Evolutionary conservation across 768 basidiomycete genomes (phyloP), one percentile per base, ranked within the genome.

Genomic region (Psilocybe azurescens): DNA sequence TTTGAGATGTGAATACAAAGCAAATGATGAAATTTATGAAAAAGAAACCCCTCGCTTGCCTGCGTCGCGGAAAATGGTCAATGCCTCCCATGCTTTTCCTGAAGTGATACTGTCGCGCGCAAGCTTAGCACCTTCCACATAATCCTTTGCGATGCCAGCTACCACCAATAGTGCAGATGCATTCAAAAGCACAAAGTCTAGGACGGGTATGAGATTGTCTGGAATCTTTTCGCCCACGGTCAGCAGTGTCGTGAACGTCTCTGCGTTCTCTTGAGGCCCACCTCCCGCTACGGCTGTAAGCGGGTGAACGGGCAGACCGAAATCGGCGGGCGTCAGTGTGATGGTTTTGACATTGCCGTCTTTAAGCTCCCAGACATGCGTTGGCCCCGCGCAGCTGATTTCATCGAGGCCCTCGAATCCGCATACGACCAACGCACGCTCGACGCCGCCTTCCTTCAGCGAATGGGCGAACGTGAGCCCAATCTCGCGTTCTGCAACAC

Each of bases 361-460:
- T 47, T 81, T 81, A 64, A 97, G 85, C 60, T 91, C 88, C 96
- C 95, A 92, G 38, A 85, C 90, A 76, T 84, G 84, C 8, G 95
- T 96, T 13, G 90, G 87, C 1, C 97, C 97, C 0, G 94, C 95
- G 67, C 94, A 95, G 73, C 91, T 94, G 72, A 99, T 94, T 80
- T 99, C 97, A 75, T 99, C 97, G 46, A 99, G 80, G 1, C 86
- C 86, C 72, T 99, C 97, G 39, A 84, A 86, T 1, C 97, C 97
- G 68, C 95, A 98, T 0, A 99, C 97, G 20, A 99, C 95, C 59
- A 96, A 77, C 0, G 95, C 97, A 36, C 92, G 86, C 67, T 86
- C 78, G 7, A 97, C 93, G 14, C 91, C 91, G 18, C 88, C 83
- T 24, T 92, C 85, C 7, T 78, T 77, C 29, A 97, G 77, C 2